Evolutionary conservation across 2,329 filamentous ascomycete genomes (phyloP).

Genomic region (Aspergillus pseudoterreus): DNA sequence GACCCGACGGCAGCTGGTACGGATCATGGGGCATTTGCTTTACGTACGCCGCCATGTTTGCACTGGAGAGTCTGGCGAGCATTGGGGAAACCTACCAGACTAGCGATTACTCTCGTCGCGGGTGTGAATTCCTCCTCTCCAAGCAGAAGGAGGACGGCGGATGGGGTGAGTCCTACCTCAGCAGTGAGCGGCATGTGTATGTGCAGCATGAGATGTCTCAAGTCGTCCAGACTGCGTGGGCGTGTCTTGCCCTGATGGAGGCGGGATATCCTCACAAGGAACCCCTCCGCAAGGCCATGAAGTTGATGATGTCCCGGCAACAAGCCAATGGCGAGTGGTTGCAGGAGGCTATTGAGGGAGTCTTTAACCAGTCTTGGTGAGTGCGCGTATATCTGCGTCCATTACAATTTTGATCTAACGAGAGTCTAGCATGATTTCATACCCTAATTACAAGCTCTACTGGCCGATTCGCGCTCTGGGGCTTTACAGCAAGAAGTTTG

Average conservation of each 20-base stretch:
- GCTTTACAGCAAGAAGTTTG: constrained; percentile 74
- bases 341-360: constrained; percentile 93
- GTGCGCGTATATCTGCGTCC: constrained; percentile 26
- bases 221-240: constrained; percentile 94
- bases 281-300: constrained; percentile 69
- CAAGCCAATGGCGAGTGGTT: constrained; percentile 88
- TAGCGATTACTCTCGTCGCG: constrained; percentile 66
- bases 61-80: constrained; percentile 76
- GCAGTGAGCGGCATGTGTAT: constrained; percentile 74
- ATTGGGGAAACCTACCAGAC: constrained; percentile 79
- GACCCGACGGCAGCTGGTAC: constrained; percentile 89
- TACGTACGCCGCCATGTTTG: constrained; percentile 96
- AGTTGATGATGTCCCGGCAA: constrained; percentile 80
- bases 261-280: constrained; percentile 74
- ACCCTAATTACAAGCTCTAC: constrained; percentile 97
- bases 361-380: constrained; percentile 95
- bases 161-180: constrained; percentile 93
- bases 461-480: constrained; percentile 93
- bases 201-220: constrained; percentile 75
- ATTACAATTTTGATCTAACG: constrained; percentile 14
- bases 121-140: constrained; percentile 79
- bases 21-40: constrained; percentile 98
- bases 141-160: constrained; percentile 86
- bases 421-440: constrained; percentile 78
- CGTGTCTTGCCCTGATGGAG: constrained; percentile 74